phyloP scores from a whole-genome alignment of 1,139 yeast genomes.

The Blastobotrys ciferrii region DNA sequence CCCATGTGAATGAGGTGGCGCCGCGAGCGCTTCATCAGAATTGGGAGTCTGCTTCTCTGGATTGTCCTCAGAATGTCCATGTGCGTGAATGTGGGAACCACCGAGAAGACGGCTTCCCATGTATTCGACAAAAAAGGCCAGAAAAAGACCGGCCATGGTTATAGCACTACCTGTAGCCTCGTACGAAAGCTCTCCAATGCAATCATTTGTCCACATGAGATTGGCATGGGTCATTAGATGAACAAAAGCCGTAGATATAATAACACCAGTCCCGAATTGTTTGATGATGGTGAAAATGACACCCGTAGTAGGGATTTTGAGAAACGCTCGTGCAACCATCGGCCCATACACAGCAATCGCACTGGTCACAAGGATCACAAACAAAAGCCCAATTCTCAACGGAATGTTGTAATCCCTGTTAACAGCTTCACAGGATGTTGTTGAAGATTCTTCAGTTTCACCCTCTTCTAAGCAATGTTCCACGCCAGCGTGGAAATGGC shows the following conservation, averaged over 20 bases:
- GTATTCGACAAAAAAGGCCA: slow-evolving; percentile 36
- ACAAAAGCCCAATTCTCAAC: slow-evolving; percentile 36
- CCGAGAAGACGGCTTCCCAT: slow-evolving; percentile 16
- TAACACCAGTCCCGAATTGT: slow-evolving; percentile 82
- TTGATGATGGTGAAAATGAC: slow-evolving; percentile 28
- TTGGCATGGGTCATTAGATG: slow-evolving; percentile 76
- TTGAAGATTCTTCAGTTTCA: slow-evolving; percentile 12
- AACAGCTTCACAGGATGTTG: slow-evolving; percentile 17
- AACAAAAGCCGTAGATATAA: slow-evolving; percentile 80
- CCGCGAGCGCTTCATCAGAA: too few species aligned
- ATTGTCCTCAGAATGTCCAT: slow-evolving; percentile 1
- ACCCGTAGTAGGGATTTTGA: slow-evolving; percentile 32
- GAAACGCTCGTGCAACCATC: slow-evolving; percentile 25
- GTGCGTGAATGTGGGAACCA: not conserved
- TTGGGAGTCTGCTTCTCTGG: slow-evolving; percentile 4
- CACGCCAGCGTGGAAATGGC: slow-evolving; percentile 45
- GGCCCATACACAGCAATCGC: slow-evolving; percentile 38
- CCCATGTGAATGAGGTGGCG: too few species aligned
- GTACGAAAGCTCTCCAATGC: slow-evolving; percentile 48
- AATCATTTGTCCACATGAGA: slow-evolving; percentile 47
- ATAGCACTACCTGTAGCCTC: slow-evolving; percentile 38
- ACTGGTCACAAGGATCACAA: slow-evolving; percentile 38
- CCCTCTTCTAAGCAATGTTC: slow-evolving; percentile 39
- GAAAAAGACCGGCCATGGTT: slow-evolving; percentile 37
- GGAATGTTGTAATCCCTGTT: slow-evolving; percentile 36